These are phyloP conservation scores for Aspergillus sclerotioniger DNA, from an alignment of 495 filamentous ascomycete genomes.

Conservation along the genomic window DNA sequence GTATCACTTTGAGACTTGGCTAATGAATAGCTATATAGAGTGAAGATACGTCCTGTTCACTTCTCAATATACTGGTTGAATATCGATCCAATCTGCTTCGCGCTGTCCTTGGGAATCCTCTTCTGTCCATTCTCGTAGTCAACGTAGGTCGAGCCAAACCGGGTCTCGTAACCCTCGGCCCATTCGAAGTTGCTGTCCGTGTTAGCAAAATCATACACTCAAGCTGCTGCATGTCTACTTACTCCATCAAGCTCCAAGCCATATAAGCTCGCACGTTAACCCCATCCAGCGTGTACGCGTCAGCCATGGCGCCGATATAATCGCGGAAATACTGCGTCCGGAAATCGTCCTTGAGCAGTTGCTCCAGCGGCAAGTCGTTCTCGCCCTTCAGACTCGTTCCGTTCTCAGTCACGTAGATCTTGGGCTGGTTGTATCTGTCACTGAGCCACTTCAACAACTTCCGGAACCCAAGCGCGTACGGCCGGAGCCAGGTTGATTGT, in stretches of 20 bases:
- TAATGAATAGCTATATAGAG: neutral
- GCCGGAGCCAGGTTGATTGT: slow-evolving; percentile 72
- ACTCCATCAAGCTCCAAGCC: slow-evolving; percentile 80
- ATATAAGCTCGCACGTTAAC: slow-evolving; percentile 72
- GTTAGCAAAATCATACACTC: neutral
- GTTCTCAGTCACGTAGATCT: slow-evolving; percentile 82
- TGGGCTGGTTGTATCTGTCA: slow-evolving; percentile 68
- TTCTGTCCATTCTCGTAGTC: slow-evolving; percentile 74
- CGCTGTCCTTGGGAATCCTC: slow-evolving; percentile 76
- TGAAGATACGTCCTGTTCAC: slow-evolving; percentile 9
- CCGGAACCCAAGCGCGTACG: slow-evolving; percentile 68
- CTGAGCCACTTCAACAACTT: slow-evolving; percentile 76
- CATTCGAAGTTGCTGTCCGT: slow-evolving; percentile 51
- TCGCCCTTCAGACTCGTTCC: slow-evolving; percentile 76
- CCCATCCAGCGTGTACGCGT: slow-evolving; percentile 63
- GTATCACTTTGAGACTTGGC: no score
- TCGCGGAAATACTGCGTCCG: slow-evolving; percentile 69
- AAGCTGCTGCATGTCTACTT: slow-evolving; percentile 8
- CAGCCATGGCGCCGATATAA: slow-evolving; percentile 70
- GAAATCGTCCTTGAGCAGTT: slow-evolving; percentile 74
- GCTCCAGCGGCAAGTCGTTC: slow-evolving; percentile 66
- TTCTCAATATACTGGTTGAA: slow-evolving; percentile 51
- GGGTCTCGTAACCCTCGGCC: slow-evolving; percentile 81
- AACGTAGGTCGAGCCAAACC: slow-evolving; percentile 76
- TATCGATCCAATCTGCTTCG: slow-evolving; percentile 60